These are phyloP conservation scores for Cladosporium halotolerans DNA, from an alignment of 2,329 filamentous ascomycete genomes.

Conservation along the genomic window DNA sequence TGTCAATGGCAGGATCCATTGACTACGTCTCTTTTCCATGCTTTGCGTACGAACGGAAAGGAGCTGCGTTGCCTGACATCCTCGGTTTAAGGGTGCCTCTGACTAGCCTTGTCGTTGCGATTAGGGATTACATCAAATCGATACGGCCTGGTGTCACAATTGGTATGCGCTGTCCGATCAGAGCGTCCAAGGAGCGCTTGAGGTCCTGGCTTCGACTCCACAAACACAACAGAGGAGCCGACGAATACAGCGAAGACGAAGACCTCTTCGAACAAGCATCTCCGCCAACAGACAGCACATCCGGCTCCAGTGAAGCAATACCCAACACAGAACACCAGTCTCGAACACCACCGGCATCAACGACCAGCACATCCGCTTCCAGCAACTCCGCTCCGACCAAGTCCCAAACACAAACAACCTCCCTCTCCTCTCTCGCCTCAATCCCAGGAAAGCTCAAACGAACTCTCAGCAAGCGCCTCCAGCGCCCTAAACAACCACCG, in stretches of 20 bases:
- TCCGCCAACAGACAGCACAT: too few species aligned
- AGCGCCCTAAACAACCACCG: not conserved
- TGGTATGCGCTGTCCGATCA: not conserved
- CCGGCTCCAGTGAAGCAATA: too few species aligned
- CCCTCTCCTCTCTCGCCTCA: too few species aligned
- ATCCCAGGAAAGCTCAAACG: too few species aligned
- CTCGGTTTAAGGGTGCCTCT: not conserved
- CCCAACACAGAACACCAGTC: too few species aligned
- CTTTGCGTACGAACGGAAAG: not conserved
- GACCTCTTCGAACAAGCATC: too few species aligned
- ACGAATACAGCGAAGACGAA: too few species aligned
- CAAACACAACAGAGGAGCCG: not conserved
- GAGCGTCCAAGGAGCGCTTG: not conserved
- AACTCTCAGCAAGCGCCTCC: not conserved
- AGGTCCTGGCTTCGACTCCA: not conserved
- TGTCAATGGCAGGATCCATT: conserved; percentile 3
- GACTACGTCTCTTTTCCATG: conserved; percentile 5
- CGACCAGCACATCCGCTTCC: too few species aligned
- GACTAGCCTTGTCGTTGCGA: not conserved
- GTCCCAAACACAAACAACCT: too few species aligned
- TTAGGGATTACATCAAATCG: too few species aligned
- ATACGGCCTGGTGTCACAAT: not conserved
- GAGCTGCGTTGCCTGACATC: not conserved
- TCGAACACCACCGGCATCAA: too few species aligned
- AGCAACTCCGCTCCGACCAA: too few species aligned